Evolutionary conservation across 2,329 filamentous ascomycete species (phyloP), one percentile per base, ranked within the genome.

Genomic region (Arthrobotrys entomopaga): DNA sequence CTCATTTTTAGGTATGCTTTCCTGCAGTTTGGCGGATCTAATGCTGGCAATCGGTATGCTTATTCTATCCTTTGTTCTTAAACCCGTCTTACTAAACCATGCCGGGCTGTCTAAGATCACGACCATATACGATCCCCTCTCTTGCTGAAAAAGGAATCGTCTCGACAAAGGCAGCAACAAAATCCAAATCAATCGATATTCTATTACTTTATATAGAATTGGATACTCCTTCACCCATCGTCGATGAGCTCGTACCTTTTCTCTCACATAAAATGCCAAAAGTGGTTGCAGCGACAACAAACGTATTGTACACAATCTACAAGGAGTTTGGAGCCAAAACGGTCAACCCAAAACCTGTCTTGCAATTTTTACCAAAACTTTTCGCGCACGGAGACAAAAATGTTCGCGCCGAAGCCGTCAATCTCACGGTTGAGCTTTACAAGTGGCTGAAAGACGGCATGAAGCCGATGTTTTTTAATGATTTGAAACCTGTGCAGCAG

Each of bases 321-420:
- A 93, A 97, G 82, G 95, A 92, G 80, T 99, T 93, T 81, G 95
- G 96, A 67, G 96, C 93, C 84, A 97, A 97, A 82, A 88, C 92
- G 16, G 90, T 95, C 57, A 95, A 99, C 80, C 92, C 96, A 2
- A 97, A 99, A 81, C 90, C 92, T 1, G 89, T 96, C 19, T 86
- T 98, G 72, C 98, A 98, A 81, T 84, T 87, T 10, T 84, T 99
- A 1, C 93, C 95, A 2, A 96, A 97, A 80, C 90, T 90, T 1
- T 99, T 97, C 80, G 92, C 92, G 19, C 95, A 98, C 81, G 94
- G 95, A 34, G 95, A 99, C 85, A 99, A 99, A 83, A 98, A 98
- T 81, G 92, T 99, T 15, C 90, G 95, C 82, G 93, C 93, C 2
- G 95, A 97, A 81, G 93, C 93, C 26, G 95, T 95, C 53, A 93